Evolutionary conservation across 208 protist species (phyloP).

Genomic region (Acanthamoeba castellanii): DNA sequence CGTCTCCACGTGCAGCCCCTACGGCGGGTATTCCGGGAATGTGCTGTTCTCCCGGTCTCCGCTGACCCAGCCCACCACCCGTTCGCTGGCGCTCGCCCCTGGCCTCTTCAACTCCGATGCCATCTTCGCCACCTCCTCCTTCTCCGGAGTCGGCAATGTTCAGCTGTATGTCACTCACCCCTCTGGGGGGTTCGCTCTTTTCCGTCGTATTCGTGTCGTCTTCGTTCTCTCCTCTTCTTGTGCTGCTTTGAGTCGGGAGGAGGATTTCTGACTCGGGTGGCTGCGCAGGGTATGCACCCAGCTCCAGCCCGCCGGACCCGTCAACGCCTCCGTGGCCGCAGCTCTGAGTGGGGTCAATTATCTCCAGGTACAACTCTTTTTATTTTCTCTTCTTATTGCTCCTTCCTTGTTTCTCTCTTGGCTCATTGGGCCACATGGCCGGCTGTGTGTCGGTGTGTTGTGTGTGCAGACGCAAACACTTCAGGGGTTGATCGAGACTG

Average conservation of each 20-base stretch:
- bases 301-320: neutral
- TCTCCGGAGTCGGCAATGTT: neutral
- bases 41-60: conserved; percentile 1
- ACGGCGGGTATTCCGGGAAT: conserved; percentile 10
- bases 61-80: neutral
- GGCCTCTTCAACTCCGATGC: neutral
- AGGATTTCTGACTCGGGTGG: too few species aligned
- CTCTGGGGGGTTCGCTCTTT: too few species aligned
- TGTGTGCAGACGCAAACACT: neutral
- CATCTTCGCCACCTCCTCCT: neutral
- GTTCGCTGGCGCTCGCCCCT: neutral
- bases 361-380: neutral
- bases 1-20: neutral
- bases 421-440: neutral
- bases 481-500: neutral
- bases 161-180: too few species aligned
- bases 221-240: too few species aligned
- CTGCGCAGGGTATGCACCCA: neutral
- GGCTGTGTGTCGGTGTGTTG: too few species aligned
- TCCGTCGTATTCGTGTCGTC: too few species aligned
- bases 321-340: neutral
- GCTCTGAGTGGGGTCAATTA: neutral
- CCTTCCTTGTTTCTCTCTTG: neutral
- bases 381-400: neutral
- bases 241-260: too few species aligned